These are phyloP conservation scores for Lodderomyces margitis DNA, from an alignment of 1,139 yeast species.

Conservation along the genomic window DNA sequence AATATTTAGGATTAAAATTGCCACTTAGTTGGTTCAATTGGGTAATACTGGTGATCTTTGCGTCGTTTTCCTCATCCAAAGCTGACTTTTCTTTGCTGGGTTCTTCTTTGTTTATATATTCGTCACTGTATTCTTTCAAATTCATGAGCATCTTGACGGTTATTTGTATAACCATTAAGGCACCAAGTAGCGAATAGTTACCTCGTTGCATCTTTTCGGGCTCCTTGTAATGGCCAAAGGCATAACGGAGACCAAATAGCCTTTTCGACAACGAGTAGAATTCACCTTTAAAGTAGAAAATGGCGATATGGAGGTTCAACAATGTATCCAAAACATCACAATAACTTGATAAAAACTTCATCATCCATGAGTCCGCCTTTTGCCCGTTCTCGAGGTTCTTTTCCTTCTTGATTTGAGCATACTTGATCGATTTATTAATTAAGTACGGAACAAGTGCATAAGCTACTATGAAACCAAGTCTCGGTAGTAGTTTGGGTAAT, in stretches of 20 bases:
- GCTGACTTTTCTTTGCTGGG: conserved; percentile 11
- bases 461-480: conserved; percentile 52
- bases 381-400: conserved; percentile 8
- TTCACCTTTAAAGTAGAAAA: conserved; percentile 78
- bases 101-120: conserved; percentile 16
- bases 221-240: conserved; percentile 61
- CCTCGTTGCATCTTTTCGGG: conserved; percentile 46
- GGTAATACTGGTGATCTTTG: conserved; percentile 16
- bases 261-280: conserved; percentile 79
- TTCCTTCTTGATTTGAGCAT: conserved; percentile 23
- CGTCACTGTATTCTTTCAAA: conserved; percentile 29
- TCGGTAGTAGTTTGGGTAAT: conserved; percentile 48
- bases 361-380: conserved; percentile 8
- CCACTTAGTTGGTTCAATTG: conserved; percentile 22
- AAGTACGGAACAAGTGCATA: conserved; percentile 60
- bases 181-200: conserved; percentile 78
- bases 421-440: conserved; percentile 33
- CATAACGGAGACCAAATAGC: conserved; percentile 76
- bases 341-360: conserved; percentile 30
- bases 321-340: conserved; percentile 48
- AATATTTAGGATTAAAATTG: conserved; percentile 13
- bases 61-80: conserved; percentile 10
- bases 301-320: conserved; percentile 69
- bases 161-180: conserved; percentile 62
- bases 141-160: conserved; percentile 43